These are phyloP conservation scores for Herpetospermum pedunculosum DNA, from an alignment of 306 rosid species.

Conservation along the genomic window DNA sequence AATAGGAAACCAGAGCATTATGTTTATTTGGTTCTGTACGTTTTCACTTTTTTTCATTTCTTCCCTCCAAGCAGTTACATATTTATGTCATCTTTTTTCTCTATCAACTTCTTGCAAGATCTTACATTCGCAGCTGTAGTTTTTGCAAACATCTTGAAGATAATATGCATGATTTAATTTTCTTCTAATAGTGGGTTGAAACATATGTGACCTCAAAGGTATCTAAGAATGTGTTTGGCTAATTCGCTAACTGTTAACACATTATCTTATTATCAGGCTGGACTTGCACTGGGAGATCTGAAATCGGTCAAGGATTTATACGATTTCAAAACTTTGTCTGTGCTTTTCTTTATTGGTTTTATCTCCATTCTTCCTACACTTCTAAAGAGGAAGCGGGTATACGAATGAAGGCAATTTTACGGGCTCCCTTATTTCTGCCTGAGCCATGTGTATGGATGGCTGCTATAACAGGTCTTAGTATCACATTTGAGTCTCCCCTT, in stretches of 20 bases:
- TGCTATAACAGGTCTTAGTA: constrained; percentile 7
- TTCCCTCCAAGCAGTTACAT: background rate
- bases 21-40: background rate
- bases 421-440: constrained; percentile 2
- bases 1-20: background rate
- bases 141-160: background rate
- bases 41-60: background rate
- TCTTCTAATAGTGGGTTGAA: background rate
- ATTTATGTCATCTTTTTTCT: background rate
- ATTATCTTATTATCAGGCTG: constrained; percentile 49
- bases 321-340: constrained; percentile 75
- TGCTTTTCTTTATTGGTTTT: constrained; percentile 89
- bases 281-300: constrained; percentile 97
- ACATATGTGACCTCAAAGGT: background rate
- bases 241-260: constrained; percentile 1
- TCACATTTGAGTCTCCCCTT: too few species aligned
- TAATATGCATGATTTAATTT: background rate
- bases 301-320: constrained; percentile 88
- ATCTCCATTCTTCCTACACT: constrained; percentile 62
- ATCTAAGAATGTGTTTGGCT: background rate
- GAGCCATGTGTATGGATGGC: background rate
- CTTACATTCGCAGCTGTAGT: background rate
- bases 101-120: background rate
- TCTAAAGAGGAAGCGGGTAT: constrained; percentile 86
- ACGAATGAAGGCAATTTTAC: constrained; percentile 42